Evolutionary conservation across 805 yeast genomes (phyloP).

Genomic region (Pichia manshurica): DNA sequence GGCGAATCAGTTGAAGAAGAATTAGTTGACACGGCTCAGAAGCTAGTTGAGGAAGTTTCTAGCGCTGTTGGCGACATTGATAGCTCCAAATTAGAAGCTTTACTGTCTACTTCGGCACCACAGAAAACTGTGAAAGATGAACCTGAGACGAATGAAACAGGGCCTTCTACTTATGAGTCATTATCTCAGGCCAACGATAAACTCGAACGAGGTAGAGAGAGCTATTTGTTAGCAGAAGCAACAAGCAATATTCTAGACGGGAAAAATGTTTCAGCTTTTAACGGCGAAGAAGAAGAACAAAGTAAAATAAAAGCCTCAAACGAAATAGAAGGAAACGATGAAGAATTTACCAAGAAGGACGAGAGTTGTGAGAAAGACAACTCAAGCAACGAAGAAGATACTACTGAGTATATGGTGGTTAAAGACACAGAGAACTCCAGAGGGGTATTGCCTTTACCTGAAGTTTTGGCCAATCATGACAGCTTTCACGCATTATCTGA

Average conservation of each 20-base stretch:
- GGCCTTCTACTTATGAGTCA: no score
- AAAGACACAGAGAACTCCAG: neutral
- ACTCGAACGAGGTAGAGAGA: no score
- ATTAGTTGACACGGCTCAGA: conserved; percentile 6
- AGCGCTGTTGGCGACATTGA: conserved; percentile 1
- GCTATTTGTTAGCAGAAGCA: no score
- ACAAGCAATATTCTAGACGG: no score
- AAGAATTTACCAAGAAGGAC: neutral
- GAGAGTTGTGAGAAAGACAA: no score
- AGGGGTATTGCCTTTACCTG: neutral
- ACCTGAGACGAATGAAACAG: no score
- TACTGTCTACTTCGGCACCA: neutral
- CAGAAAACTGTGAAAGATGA: no score
- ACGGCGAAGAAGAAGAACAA: neutral
- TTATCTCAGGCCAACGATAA: no score
- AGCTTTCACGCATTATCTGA: conserved; percentile 5
- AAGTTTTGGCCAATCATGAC: neutral
- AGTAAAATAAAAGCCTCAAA: neutral
- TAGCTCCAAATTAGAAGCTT: neutral
- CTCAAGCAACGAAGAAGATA: neutral
- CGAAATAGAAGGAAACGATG: neutral
- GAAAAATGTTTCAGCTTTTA: no score
- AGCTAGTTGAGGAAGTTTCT: conserved; percentile 4
- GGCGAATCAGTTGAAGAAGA: conserved; percentile 13
- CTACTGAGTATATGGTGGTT: conserved; percentile 6